Percentiles rank a stretch among this genome's conserved stretches.
phyloP scores from a whole-genome alignment of 257 asterid species.

The Capsicum baccatum region DNA sequence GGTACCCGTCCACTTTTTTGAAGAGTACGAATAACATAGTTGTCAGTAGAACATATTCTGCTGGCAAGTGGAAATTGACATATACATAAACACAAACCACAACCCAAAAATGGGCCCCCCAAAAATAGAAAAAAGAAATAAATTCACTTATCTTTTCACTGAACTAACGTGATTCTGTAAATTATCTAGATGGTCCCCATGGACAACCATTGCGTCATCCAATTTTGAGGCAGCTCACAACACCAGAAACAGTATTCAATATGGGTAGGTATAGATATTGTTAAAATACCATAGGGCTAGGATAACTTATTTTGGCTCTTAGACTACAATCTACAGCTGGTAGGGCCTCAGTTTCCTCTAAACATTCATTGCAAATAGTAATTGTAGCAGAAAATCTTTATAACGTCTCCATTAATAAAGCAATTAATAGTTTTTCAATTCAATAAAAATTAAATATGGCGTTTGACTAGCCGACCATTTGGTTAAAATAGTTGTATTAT shows the following conservation, averaged over 20 bases:
- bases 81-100: not conserved
- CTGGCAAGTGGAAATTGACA: not conserved
- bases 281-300: not conserved
- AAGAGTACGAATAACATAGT: too few species aligned
- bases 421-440: not conserved
- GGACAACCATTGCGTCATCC: slow-evolving; percentile 1
- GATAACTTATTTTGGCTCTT: not conserved
- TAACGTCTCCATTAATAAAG: slow-evolving; percentile 11
- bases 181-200: slow-evolving; percentile 7
- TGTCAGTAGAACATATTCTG: not conserved
- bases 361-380: not conserved
- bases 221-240: not conserved
- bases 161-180: not conserved
- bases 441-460: not conserved
- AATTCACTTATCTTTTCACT: not conserved
- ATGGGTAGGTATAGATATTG: not conserved
- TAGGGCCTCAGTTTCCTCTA: slow-evolving; percentile 10
- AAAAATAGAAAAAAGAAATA: not conserved
- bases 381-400: not conserved
- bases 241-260: not conserved
- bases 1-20: too few species aligned
- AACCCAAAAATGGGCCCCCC: not conserved
- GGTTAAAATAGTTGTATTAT: not conserved
- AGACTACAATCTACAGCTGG: not conserved
- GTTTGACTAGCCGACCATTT: not conserved